Conservation (phyloP, 2,329 filamentous ascomycete species). For the Colletotrichum liriopes region DNA sequence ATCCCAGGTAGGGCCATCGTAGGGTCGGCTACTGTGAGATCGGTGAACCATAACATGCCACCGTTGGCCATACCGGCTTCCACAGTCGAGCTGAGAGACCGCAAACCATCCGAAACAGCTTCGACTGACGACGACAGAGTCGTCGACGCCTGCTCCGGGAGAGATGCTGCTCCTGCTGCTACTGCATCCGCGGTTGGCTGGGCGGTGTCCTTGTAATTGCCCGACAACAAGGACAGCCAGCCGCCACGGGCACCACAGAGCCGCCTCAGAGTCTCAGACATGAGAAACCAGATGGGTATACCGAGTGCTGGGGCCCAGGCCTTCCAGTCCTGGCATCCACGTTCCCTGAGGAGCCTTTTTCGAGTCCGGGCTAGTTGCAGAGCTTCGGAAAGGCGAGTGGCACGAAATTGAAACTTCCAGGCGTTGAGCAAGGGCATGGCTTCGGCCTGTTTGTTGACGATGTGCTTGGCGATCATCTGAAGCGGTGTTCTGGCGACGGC, state of each 20-base stretch:
- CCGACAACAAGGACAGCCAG: slow-evolving; percentile 47
- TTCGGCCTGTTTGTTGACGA: slow-evolving; percentile 1
- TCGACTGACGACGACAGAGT: slow-evolving; percentile 41
- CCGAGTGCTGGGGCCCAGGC: slow-evolving; percentile 56
- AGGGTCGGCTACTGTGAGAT: slow-evolving; percentile 69
- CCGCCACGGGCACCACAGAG: slow-evolving; percentile 60
- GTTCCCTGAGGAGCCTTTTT: slow-evolving; percentile 54
- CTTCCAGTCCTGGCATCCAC: slow-evolving; percentile 66
- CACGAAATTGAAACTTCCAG: neutral
- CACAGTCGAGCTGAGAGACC: slow-evolving; percentile 51
- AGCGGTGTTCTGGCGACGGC: slow-evolving; percentile 9
- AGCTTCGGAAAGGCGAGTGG: neutral
- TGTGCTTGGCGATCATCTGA: slow-evolving; percentile 1
- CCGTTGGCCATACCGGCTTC: slow-evolving; percentile 59
- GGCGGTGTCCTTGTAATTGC: slow-evolving; percentile 9
- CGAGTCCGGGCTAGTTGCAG: slow-evolving; percentile 3
- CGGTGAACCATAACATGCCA: slow-evolving; percentile 70
- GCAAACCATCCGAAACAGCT: slow-evolving; percentile 39
- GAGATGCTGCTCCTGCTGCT: neutral
- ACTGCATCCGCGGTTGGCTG: slow-evolving; percentile 7
- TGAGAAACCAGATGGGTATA: slow-evolving; percentile 65
- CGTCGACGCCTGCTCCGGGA: slow-evolving; percentile 22
- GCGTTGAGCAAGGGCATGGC: neutral
- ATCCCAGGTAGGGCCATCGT: slow-evolving; percentile 61
- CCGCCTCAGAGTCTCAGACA: slow-evolving; percentile 66